Percentiles rank a stretch among this genome's conserved stretches.
Evolutionary conservation across 2,329 filamentous ascomycete genomes (phyloP).

Genomic region (Zymoseptoria brevis): DNA sequence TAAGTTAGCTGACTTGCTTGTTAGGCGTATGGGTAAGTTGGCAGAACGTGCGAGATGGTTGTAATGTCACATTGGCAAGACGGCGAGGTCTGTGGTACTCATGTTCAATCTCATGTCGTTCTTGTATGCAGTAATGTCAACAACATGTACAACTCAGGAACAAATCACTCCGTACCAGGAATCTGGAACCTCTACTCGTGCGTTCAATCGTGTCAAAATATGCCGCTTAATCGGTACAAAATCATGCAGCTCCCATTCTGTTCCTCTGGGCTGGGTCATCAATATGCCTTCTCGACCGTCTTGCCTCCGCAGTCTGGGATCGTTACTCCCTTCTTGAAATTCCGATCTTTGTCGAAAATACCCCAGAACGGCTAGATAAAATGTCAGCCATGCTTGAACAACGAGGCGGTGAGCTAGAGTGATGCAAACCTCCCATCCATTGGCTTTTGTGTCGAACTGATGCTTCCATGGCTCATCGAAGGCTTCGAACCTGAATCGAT

Average conservation of each 20-base stretch:
- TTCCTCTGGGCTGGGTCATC: neutral
- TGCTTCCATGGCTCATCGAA: constrained; percentile 97
- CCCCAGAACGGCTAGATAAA: constrained; percentile 92
- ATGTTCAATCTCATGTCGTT: neutral
- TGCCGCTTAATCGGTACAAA: neutral
- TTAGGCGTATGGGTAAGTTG: neutral
- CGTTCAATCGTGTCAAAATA: neutral
- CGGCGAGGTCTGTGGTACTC: neutral
- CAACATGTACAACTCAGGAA: no score
- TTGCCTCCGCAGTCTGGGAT: constrained; percentile 82
- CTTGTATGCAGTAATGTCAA: no score
- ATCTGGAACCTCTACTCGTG: neutral
- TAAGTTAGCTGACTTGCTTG: no score
- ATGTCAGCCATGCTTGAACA: no score
- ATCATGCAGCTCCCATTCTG: neutral
- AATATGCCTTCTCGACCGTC: constrained; percentile 36
- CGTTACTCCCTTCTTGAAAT: constrained; percentile 72
- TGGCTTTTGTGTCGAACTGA: no score
- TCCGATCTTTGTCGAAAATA: constrained; percentile 74
- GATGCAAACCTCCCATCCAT: no score
- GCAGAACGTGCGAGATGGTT: no score
- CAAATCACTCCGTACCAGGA: neutral
- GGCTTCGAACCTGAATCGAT: constrained; percentile 60
- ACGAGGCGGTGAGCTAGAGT: no score
- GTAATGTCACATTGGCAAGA: no score